Conservation (phyloP, 2,329 filamentous ascomycete species). For the Talaromyces sp. region DNA sequence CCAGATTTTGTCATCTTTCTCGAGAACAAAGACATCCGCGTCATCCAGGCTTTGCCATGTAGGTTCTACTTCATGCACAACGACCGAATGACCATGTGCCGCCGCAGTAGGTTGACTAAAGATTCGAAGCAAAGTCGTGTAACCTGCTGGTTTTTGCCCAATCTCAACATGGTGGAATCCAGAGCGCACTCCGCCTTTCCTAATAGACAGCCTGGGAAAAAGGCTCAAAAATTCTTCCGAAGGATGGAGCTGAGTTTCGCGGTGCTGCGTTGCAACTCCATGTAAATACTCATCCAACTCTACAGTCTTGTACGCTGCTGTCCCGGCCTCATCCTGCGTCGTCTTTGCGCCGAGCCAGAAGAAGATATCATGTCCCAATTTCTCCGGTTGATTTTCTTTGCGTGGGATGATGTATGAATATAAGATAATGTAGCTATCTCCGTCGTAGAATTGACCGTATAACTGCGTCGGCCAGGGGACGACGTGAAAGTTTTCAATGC, state of each 20-base stretch:
- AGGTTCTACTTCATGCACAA: constrained; percentile 63
- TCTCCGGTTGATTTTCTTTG: constrained; percentile 25
- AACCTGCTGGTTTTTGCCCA: constrained; percentile 39
- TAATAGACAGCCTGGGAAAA: constrained; percentile 60
- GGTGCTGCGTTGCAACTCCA: constrained; percentile 61
- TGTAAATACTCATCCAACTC: constrained; percentile 66
- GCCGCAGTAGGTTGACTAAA: constrained; percentile 57
- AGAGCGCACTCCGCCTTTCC: constrained; percentile 58
- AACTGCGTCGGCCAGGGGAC: constrained; percentile 57
- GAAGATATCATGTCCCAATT: constrained; percentile 62
- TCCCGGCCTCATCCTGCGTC: constrained; percentile 65
- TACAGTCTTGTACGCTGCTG: constrained; percentile 67
- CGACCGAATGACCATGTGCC: constrained; percentile 42
- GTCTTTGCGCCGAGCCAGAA: constrained; percentile 67
- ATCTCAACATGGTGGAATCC: constrained; percentile 63
- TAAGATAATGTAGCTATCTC: constrained; percentile 66
- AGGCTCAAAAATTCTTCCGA: constrained; percentile 59
- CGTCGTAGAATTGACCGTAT: constrained; percentile 62
- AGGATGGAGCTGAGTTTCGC: constrained; percentile 59
- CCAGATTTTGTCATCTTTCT: constrained; percentile 62
- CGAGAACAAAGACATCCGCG: constrained; percentile 62
- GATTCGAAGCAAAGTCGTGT: constrained; percentile 56
- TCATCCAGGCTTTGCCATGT: constrained; percentile 62
- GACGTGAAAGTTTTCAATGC: constrained; percentile 65
- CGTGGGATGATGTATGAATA: constrained; percentile 55